Base-by-base conservation (phyloP, 805 yeast genomes). In the Starmerella bacillaris region DNA sequence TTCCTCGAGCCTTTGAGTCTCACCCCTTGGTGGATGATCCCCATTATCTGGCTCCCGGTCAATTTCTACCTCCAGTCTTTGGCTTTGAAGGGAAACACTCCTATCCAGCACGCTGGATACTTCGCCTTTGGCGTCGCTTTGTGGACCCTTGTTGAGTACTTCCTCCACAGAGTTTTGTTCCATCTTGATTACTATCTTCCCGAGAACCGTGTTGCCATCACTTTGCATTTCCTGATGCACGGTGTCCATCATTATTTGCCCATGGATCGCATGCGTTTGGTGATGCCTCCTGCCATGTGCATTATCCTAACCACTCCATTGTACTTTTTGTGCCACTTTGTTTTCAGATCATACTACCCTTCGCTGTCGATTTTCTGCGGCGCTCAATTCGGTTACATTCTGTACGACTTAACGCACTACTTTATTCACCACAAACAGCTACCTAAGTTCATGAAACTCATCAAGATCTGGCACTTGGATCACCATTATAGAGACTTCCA, bases 401-500 rank as follows among this genome's bases (percentile, higher is more conserved):
- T 72, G 57, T 89, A 89, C 55, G 99, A 89, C 58, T 67, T 77
- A 47, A 78, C 92, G n/a, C 99, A 89, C 60, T 89, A 89, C 58
- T 70, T 79, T 51, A 61, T 89, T 53, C 99, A 89, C 55, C 99
- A 89, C 59, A 70, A 79, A 26, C 67, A 66, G 51, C 64, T 89
- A 50, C 98, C 98, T 18, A 50, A 60, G 27, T 77, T 64, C 53
- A 61, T 82, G 59, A 83, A 79, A 54, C 72, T 69, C 21, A 62
- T 82, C 51, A 89, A 89, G 59, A 79, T 78, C 34, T 75, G 82
- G 54, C 99, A 89, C 57, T 67, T 89, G 58, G 96, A 86, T 56
- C 99, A 89, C 58, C 99, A 89, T 55, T 89, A 89, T 65, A 84
- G 86, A 63, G 86, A 89, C 59, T 89, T 80, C 58, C 93, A 92